These are phyloP conservation scores for Conticribra weissflogii DNA, from an alignment of 108 stramenopile species.

Conservation along the genomic window DNA sequence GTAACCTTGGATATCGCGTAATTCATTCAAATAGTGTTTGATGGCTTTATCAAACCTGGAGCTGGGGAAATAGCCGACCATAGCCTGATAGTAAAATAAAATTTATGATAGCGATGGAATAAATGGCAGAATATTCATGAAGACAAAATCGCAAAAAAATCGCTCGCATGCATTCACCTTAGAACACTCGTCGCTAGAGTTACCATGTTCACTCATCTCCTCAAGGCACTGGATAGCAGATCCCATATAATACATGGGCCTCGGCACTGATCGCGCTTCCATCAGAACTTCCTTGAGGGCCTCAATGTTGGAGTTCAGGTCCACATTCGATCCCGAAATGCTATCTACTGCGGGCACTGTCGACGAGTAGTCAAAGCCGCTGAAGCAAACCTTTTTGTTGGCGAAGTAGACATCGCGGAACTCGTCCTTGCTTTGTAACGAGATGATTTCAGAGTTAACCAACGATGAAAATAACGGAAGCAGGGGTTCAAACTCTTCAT, in stretches of 20 bases:
- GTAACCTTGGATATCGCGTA: conserved; percentile 32
- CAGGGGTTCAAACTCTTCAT: conserved; percentile 27
- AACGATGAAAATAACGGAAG: conserved; percentile 33
- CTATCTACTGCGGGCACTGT: conserved; percentile 48
- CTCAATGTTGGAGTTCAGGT: conserved; percentile 38
- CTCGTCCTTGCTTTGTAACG: conserved; percentile 32
- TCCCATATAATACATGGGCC: conserved; percentile 18
- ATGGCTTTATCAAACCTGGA: conserved; percentile 37
- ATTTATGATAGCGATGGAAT: neutral
- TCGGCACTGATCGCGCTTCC: conserved; percentile 21
- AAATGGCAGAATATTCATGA: too few relatives aligned
- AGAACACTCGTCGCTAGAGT: conserved; percentile 27
- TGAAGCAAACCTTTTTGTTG: conserved; percentile 48
- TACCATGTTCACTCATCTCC: conserved; percentile 17
- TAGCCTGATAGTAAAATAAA: conserved; percentile 4
- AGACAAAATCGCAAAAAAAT: neutral
- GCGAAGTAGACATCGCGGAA: conserved; percentile 37
- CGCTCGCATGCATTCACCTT: neutral
- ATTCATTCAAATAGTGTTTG: conserved; percentile 28
- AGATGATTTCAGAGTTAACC: conserved; percentile 48
- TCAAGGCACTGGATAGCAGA: conserved; percentile 38
- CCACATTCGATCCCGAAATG: conserved; percentile 35
- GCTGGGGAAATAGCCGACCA: conserved; percentile 44
- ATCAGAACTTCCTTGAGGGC: conserved; percentile 32
- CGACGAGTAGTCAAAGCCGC: conserved; percentile 50